These are phyloP conservation scores for Berberis vulgaris DNA, from an alignment of 164 flowering plant genomes.

Conservation along the genomic window DNA sequence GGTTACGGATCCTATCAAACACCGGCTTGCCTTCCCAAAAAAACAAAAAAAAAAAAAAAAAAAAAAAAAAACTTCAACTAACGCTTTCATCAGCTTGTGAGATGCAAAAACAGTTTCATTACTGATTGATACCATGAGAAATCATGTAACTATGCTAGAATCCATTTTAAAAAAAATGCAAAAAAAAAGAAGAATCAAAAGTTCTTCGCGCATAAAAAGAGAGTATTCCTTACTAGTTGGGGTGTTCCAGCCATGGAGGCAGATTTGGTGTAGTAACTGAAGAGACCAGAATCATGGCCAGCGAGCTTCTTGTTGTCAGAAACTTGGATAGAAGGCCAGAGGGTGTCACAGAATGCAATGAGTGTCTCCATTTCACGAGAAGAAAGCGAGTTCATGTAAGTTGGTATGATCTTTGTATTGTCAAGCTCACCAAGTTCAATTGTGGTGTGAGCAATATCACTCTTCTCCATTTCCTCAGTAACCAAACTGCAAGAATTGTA, in stretches of 20 bases:
- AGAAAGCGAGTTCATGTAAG: constrained; percentile 7
- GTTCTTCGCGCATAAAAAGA: background rate
- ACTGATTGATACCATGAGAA: no score
- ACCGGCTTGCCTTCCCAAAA: no score
- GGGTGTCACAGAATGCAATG: constrained; percentile 13
- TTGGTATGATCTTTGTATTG: no score
- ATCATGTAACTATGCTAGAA: no score
- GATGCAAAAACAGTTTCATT: background rate
- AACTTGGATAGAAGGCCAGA: constrained; percentile 7
- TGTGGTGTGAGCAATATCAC: no score
- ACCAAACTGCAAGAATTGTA: no score
- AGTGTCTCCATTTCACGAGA: constrained; percentile 13
- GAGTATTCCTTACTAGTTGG: constrained; percentile 31
- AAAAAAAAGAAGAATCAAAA: background rate
- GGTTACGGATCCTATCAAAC: no score
- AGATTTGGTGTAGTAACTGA: constrained; percentile 41
- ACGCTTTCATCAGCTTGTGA: background rate
- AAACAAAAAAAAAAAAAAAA: no score
- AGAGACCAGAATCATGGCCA: constrained; percentile 8
- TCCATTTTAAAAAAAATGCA: no score
- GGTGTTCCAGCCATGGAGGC: constrained; percentile 69
- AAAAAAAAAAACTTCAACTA: no score
- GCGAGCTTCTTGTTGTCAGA: background rate
- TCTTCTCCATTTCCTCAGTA: no score
- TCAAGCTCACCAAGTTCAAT: no score